Evolutionary conservation across 2,329 filamentous ascomycete species (phyloP), one percentile per base, ranked within the genome.

Genomic region (Exophiala aquamarina): DNA sequence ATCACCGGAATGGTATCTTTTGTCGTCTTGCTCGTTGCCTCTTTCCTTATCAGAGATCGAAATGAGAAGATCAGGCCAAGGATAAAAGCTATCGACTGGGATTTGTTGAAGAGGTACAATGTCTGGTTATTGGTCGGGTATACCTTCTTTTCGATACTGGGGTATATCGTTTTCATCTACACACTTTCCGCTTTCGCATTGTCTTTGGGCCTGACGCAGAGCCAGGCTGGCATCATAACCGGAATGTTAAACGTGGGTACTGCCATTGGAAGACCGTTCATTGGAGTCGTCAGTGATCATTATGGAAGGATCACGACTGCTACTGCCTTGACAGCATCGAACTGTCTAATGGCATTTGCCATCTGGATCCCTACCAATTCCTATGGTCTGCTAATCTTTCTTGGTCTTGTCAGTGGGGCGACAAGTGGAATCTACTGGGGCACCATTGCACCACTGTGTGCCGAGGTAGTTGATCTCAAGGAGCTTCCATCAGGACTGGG

Each of bases 351-450:
- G 4, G 60, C 66, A 33, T 71, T 72, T 50, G 69, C 63, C 0
- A 61, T 77, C 17, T 78, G 76, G 75, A 61, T 75, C 2, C 71
- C 71, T 3, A 68, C 71, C 3, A 64, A 58, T 2, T 65, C 60
- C 4, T 76, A 66, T 43, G 73, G 65, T 1, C 53, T 74, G 7
- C 59, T 70, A 1, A 55, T 73, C 1, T 64, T 76, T 44, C 76
- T 74, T 48, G 66, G 67, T 0, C 50, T 77, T 7, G 23, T 73
- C 0, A 61, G 62, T 42, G 75, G 75, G 2, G 67, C 68, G 4
- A 68, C 72, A 6, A 57, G 74, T 20, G 75, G 76, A 0, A 66
- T 71, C 0, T 76, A 75, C 52, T 78, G 74, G 73, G 70, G 50
- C 55, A 61, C 59, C n/a, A 59, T 63, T 31, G 61, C 56, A 7